Conservation (phyloP, 108 stramenopile genomes). For the Craspedostauros australis region DNA sequence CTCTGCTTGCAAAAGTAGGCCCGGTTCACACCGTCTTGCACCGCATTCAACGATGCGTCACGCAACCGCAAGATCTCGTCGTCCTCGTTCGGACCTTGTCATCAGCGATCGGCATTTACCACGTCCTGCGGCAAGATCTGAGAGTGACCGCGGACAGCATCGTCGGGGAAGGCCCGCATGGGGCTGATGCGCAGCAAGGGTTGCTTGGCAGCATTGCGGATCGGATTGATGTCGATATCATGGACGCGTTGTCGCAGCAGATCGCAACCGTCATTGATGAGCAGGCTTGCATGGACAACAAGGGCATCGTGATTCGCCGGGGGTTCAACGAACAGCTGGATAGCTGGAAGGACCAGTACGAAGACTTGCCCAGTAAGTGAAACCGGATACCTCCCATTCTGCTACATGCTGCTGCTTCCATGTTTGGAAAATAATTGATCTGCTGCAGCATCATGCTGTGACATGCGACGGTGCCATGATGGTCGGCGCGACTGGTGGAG, state of each 20-base stretch:
- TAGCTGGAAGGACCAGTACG: constrained; percentile 67
- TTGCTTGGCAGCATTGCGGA: too few relatives aligned
- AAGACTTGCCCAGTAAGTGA: constrained; percentile 13
- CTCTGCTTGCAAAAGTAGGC: constrained; percentile 49
- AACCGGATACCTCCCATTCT: too few relatives aligned
- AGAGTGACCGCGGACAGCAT: constrained; percentile 4
- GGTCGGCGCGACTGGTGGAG: too few relatives aligned
- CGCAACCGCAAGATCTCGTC: constrained; percentile 62
- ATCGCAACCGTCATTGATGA: constrained; percentile 66
- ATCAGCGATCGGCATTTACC: constrained; percentile 52
- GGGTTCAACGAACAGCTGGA: constrained; percentile 85
- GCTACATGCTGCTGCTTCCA: too few relatives aligned
- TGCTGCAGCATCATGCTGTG: too few relatives aligned
- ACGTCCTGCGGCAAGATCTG: constrained; percentile 46
- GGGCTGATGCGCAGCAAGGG: too few relatives aligned
- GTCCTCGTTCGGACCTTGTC: constrained; percentile 45
- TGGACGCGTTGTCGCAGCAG: constrained; percentile 48
- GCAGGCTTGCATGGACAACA: constrained; percentile 48
- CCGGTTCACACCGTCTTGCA: constrained; percentile 73
- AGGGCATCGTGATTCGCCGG: constrained; percentile 56
- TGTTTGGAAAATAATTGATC: too few relatives aligned
- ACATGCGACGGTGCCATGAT: too few relatives aligned
- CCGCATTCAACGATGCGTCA: constrained; percentile 79
- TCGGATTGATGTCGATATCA: constrained; percentile 28
- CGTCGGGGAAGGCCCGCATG: neutral